Base-by-base conservation (phyloP, 352 stramenopile genomes). In the Phytophthora capsici region DNA sequence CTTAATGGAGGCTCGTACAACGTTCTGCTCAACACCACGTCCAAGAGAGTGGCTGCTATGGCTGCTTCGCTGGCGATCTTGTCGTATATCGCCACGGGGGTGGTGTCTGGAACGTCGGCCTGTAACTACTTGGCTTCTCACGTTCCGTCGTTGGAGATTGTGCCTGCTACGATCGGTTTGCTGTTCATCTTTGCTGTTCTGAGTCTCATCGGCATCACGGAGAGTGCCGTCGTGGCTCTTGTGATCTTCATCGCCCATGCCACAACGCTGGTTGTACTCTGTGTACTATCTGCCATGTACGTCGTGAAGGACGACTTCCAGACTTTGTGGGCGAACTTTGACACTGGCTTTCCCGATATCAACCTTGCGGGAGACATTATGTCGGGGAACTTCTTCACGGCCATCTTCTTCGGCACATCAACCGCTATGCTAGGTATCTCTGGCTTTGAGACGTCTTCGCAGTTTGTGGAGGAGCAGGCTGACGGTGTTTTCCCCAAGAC, bases 1-100 rank as follows among this genome's bases (percentile, higher is more conserved):
- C 88, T 98, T 50, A 98, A 98, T 74, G 95, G 95, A 56, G 95
- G 95, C 57, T 97, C 93, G 41, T 98, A 98, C 80, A 98, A 98
- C 69, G 90, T 98, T 46, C 81, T 98, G 54, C 82, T 98, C 45
- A 98, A 98, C 80, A 98, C 93, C 37, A 98, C 94, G 40, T 95
- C 82, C 22, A 98, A 98, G 75, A 84, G 90, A 52, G 75, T 98
- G 38, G 95, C 95, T 34, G 96, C 92, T 6, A 89, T 98, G 41
- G 95, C 95, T 10, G 95, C 95, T 25, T 96, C 90, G 19, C 91
- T 98, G 47, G 92, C 91, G 22, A 96, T 98, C 63, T 90, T 98
- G 57, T 97, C 91, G 34, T 98, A 98, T 82, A 97, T 98, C 66
- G 94, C 95, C n/a, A 98, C 95, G 17, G 94, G 91, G 20, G 88